Evolutionary conservation across 805 yeast genomes (phyloP).

Genomic region (Yarrowia yakushimensis): DNA sequence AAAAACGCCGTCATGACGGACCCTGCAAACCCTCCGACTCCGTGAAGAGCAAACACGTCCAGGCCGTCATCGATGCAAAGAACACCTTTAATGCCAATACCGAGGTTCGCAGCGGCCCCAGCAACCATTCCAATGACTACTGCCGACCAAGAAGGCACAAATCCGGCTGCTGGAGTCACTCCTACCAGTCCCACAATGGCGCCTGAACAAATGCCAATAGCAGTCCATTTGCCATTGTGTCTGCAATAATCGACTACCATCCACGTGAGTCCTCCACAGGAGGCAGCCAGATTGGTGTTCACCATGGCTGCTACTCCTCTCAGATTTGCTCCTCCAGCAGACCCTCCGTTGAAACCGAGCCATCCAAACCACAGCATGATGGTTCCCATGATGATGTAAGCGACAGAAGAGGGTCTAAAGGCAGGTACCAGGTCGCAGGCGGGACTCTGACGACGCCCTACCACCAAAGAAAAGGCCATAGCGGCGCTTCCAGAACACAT

Average conservation of each 20-base stretch:
- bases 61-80: slow-evolving; percentile 89
- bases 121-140: slow-evolving; percentile 78
- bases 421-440: slow-evolving; percentile 40
- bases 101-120: slow-evolving; percentile 75
- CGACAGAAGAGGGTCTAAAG: slow-evolving; percentile 84
- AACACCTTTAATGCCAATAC: slow-evolving; percentile 70
- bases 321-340: slow-evolving; percentile 87
- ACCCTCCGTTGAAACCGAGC: slow-evolving; percentile 99
- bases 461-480: slow-evolving; percentile 80
- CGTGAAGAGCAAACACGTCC: slow-evolving; percentile 91
- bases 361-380: slow-evolving; percentile 97
- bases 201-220: slow-evolving; percentile 89
- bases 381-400: slow-evolving; percentile 87
- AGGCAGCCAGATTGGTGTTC: slow-evolving; percentile 92
- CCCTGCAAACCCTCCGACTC: slow-evolving; percentile 88
- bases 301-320: slow-evolving; percentile 92
- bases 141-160: slow-evolving; percentile 86
- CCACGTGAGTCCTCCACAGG: slow-evolving; percentile 91
- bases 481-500: slow-evolving; percentile 93
- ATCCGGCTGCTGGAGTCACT: slow-evolving; percentile 81
- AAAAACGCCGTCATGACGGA: slow-evolving; percentile 82
- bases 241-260: slow-evolving; percentile 77
- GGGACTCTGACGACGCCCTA: slow-evolving; percentile 68
- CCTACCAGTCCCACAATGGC: slow-evolving; percentile 92
- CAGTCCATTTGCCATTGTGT: slow-evolving; percentile 88